These are phyloP conservation scores for Grosmannia serpens DNA, from an alignment of 2,329 filamentous ascomycete genomes.

Conservation along the genomic window DNA sequence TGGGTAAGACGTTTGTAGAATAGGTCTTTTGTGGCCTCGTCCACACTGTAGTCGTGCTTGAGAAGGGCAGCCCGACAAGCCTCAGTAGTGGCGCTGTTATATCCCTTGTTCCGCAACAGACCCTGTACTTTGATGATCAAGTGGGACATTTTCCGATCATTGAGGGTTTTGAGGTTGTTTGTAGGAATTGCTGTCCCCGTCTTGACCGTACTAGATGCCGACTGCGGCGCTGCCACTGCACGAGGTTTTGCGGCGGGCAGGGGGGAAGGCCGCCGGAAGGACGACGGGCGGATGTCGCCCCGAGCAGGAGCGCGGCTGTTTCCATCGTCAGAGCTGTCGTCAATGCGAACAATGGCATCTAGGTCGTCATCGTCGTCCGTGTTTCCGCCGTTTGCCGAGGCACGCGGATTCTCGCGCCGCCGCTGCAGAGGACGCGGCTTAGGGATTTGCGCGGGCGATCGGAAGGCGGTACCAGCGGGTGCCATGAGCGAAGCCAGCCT, in stretches of 20 bases:
- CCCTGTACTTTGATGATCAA: constrained; percentile 7
- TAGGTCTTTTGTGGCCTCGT: constrained; percentile 7
- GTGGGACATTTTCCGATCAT: constrained; percentile 5
- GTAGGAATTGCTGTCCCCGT: not conserved
- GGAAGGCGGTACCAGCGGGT: constrained; percentile 62
- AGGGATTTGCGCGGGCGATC: constrained; percentile 27
- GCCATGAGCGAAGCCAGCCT: constrained; percentile 54
- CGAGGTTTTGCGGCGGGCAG: no score
- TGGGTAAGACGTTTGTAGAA: constrained; percentile 3
- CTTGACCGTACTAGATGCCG: not conserved
- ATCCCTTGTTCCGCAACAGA: constrained; percentile 5
- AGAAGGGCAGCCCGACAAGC: constrained; percentile 7
- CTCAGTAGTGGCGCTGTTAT: not conserved
- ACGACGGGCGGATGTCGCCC: constrained; percentile 52
- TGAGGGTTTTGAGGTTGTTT: constrained; percentile 2
- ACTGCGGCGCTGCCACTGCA: not conserved
- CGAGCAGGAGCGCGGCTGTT: constrained; percentile 33
- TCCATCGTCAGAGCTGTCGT: constrained; percentile 44
- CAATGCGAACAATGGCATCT: constrained; percentile 31
- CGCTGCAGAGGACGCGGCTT: not conserved
- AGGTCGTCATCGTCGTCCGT: constrained; percentile 9
- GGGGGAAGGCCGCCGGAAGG: constrained; percentile 27
- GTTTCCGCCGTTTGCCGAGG: not conserved
- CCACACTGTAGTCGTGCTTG: constrained; percentile 6
- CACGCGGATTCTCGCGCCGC: not conserved